These are phyloP conservation scores for Botrytis tulipae DNA, from an alignment of 2,329 filamentous ascomycete species.

Conservation along the genomic window DNA sequence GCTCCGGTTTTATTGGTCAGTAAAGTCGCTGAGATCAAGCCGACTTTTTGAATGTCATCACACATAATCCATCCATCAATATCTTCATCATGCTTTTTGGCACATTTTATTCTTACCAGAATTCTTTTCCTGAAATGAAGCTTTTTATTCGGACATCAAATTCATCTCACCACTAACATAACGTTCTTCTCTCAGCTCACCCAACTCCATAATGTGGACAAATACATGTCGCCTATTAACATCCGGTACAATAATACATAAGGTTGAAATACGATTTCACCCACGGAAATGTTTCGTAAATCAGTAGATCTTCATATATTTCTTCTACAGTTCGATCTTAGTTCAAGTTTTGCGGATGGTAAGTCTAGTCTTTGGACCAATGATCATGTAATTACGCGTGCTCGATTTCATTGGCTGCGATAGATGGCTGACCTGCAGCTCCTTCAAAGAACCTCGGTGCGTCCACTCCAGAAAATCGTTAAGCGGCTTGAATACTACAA, in stretches of 20 bases:
- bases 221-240: not conserved
- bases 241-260: not conserved
- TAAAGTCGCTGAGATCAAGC: too few relatives aligned
- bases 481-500: not conserved
- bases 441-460: not conserved
- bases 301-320: not conserved
- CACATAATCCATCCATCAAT: too few relatives aligned
- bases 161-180: not conserved
- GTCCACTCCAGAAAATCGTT: not conserved
- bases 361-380: not conserved
- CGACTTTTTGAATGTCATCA: too few relatives aligned
- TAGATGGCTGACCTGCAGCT: not conserved
- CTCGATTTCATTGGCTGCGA: not conserved
- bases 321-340: not conserved
- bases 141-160: too few relatives aligned
- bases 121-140: too few relatives aligned
- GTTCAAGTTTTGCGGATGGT: not conserved
- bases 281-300: too few relatives aligned
- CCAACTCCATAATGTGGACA: not conserved
- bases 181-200: fast-evolving
- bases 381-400: not conserved
- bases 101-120: too few relatives aligned
- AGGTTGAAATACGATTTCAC: too few relatives aligned
- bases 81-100: too few relatives aligned
- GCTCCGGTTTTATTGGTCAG: too few relatives aligned